Percentiles rank a stretch among this genome's conserved stretches.
Conservation (phyloP, 2,329 filamentous ascomycete genomes). For the Aspergillus carbonarius region DNA sequence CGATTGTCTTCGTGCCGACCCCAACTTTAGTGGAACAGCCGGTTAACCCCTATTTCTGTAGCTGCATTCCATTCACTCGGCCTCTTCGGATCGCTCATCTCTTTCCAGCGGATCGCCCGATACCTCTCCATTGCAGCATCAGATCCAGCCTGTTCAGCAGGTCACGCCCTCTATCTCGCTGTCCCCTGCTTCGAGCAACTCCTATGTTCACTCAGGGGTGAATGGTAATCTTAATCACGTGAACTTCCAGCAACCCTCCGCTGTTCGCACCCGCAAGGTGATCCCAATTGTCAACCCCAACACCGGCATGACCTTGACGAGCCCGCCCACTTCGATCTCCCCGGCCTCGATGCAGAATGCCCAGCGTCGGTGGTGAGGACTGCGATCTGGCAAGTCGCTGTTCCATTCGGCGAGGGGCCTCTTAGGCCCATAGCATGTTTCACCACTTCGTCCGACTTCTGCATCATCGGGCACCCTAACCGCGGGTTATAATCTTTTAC, state of each 20-base stretch:
- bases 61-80: conserved; percentile 88
- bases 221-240: conserved; percentile 67
- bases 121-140: conserved; percentile 85
- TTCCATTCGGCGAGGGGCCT: conserved; percentile 22
- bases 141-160: conserved; percentile 68
- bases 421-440: conserved; percentile 34
- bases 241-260: conserved; percentile 88
- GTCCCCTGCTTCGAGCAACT: conserved; percentile 57
- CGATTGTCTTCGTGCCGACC: not conserved
- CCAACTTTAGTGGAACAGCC: not conserved
- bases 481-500: conserved; percentile 37
- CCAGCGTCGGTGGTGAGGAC: conserved; percentile 44
- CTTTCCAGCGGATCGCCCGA: conserved; percentile 92
- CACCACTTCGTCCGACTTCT: conserved; percentile 33
- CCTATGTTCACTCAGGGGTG: conserved; percentile 64
- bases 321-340: conserved; percentile 74
- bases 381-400: conserved; percentile 23
- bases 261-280: conserved; percentile 86
- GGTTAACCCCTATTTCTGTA: conserved; percentile 44
- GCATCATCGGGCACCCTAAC: conserved; percentile 39
- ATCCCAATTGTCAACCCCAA: conserved; percentile 97
- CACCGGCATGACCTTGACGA: conserved; percentile 83
- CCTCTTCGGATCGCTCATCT: conserved; percentile 87
- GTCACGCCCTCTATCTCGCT: conserved; percentile 72
- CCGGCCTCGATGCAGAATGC: conserved; percentile 61